Conservation (phyloP, 73 alveolate species). For the Tetrahymena borealis region DNA sequence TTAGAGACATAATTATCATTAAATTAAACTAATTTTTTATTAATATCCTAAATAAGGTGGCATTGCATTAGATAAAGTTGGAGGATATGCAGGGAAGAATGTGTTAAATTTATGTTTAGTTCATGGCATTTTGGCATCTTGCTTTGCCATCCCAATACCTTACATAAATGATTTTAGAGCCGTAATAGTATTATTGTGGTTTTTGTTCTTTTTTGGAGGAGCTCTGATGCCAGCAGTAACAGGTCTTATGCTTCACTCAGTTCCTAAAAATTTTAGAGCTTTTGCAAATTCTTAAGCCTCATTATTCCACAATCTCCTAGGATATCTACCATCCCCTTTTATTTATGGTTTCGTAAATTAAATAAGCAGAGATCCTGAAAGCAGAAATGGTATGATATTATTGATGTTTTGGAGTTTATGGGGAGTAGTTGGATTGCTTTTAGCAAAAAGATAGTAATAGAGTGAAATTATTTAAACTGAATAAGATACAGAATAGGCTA, state of each 20-base stretch:
- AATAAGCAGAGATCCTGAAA: background rate
- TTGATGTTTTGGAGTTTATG: background rate
- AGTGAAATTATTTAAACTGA: background rate
- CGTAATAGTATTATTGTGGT: conserved; percentile 69
- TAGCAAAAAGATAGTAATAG: background rate
- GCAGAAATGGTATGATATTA: background rate
- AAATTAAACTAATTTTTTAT: no score
- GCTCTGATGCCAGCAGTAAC: conserved; percentile 85
- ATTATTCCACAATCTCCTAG: conserved; percentile 75
- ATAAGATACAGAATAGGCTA: background rate
- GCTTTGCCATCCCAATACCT: conserved; percentile 66
- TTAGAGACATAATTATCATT: no score
- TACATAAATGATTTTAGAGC: conserved; percentile 33
- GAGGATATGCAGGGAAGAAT: conserved; percentile 79
- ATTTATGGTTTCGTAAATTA: conserved; percentile 68
- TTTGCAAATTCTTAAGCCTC: conserved; percentile 83
- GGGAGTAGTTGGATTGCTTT: background rate
- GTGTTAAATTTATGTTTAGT: conserved; percentile 54
- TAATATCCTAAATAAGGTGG: background rate
- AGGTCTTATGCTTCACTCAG: conserved; percentile 75
- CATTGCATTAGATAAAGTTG: conserved; percentile 41
- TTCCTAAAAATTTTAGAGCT: conserved; percentile 71
- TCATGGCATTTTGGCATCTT: conserved; percentile 59
- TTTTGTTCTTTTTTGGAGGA: conserved; percentile 82
- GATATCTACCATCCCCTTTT: conserved; percentile 91